phyloP scores from a whole-genome alignment of 2,329 filamentous ascomycete species.

The Ophiostoma triangulosporum region DNA sequence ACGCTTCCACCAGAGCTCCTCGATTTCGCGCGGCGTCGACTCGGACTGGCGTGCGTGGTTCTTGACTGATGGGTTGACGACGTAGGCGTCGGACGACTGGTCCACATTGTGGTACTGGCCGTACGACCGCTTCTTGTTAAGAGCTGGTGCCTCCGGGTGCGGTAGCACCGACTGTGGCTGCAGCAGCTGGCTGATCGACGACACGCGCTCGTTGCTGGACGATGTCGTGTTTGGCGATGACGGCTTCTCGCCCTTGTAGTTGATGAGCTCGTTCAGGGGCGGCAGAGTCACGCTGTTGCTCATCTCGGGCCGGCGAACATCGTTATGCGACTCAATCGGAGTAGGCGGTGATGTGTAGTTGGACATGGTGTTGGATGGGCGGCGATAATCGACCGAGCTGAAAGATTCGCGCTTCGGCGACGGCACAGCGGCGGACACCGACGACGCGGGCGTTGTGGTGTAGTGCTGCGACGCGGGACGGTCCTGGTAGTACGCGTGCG shows the following conservation, averaged over 20 bases:
- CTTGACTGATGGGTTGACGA: constrained; percentile 8
- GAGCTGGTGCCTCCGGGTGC: not conserved
- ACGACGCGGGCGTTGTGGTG: constrained; percentile 14
- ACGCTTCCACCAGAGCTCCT: constrained; percentile 15
- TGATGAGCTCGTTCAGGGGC: constrained; percentile 14
- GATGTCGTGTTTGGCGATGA: not conserved
- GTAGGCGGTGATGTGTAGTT: constrained; percentile 9
- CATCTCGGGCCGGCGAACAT: constrained; percentile 7
- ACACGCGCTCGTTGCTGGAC: constrained; percentile 10
- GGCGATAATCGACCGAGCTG: constrained; percentile 7
- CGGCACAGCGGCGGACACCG: not conserved
- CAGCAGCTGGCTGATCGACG: constrained; percentile 13
- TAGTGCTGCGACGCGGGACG: constrained; percentile 19
- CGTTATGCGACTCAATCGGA: constrained; percentile 2
- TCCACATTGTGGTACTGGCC: constrained; percentile 13
- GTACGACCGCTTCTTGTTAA: constrained; percentile 13
- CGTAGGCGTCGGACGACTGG: constrained; percentile 3
- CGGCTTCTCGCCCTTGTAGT: constrained; percentile 9
- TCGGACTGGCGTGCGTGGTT: constrained; percentile 13
- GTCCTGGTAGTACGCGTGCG: constrained; percentile 16
- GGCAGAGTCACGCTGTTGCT: constrained; percentile 12
- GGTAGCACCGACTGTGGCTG: constrained; percentile 8
- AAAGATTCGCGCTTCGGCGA: constrained; percentile 12
- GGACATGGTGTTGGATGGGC: constrained; percentile 8
- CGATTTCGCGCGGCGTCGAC: constrained; percentile 1